Base-by-base conservation (phyloP, 2,329 filamentous ascomycete genomes). In the Pseudocercospora musae region DNA sequence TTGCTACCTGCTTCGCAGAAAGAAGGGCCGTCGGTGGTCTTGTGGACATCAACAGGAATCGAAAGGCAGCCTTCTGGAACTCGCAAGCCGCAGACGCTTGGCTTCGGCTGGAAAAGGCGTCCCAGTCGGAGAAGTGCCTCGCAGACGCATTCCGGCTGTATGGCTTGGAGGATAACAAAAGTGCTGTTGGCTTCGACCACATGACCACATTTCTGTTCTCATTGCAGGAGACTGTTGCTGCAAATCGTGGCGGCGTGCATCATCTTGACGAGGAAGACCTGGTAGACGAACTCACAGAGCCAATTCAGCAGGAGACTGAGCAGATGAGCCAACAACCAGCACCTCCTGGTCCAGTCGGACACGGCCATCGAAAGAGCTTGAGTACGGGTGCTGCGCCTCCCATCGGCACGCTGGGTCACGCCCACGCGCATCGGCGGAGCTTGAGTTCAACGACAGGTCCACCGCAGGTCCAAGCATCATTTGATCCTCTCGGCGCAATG, bases 51-150 rank as follows among this genome's bases (percentile, higher is more conserved):
- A 83, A 84, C 8, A 84, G 94, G 64, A 84, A 84, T 63, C 84
- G 95, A 54, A 99, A 97, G 79, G 90, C 93, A 1, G 95, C 91
- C 0, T 85, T 96, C 66, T 99, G 93, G 93, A 89, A 88, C 68
- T 83, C 95, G 21, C 82, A 96, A 42, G 89, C 91, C 1, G 88
- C 92, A 0, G 90, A 96, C 70, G 84, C 87, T 1, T 99, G 95
- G 95, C 81, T 94, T 59, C 84, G 84, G 56, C 85, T 93, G 65
- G 86, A 85, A 33, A 93, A 94, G 72, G 87, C 87, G 58, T 85
- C 89, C 13, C 90, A 96, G 72, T 90, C 92, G 0, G 90, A 91
- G 68, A 84, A 85, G 62, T 91, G 90, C 66, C 82, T 98, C 1
- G 87, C 90, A 54, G 86, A 89, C 67, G 91, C 91, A 0, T 76